Percentiles rank a stretch among this genome's conserved stretches.
phyloP scores from a whole-genome alignment of 1,284 basidiomycete species.

The Quambalaria eucalypti region DNA sequence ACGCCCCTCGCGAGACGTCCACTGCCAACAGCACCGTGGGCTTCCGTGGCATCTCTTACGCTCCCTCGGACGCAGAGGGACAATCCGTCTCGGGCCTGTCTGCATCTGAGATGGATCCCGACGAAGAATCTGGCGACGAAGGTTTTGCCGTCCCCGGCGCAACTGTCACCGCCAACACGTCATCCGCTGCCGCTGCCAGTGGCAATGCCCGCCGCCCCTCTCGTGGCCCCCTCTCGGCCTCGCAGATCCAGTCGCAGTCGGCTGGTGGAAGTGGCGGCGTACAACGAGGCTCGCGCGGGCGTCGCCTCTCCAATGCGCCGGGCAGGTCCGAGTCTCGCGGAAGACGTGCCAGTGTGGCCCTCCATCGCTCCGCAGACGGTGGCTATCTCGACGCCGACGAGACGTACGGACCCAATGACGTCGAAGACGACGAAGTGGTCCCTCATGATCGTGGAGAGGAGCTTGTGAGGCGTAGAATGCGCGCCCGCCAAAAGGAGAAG shows the following conservation, averaged over 20 bases:
- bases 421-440: constrained; percentile 51
- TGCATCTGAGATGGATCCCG: background rate
- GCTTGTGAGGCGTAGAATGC: constrained; percentile 53
- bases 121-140: background rate
- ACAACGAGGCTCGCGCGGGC: no score
- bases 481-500: constrained; percentile 49
- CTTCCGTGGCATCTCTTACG: background rate
- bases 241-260: constrained; percentile 9
- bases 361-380: constrained; percentile 8
- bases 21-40: background rate
- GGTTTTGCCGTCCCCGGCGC: background rate
- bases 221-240: background rate
- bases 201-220: background rate
- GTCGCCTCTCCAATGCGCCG: constrained; percentile 12
- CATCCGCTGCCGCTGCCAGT: background rate
- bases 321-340: background rate
- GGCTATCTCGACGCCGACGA: constrained; percentile 19
- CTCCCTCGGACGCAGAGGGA: background rate
- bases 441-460: constrained; percentile 53
- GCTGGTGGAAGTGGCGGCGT: constrained; percentile 8
- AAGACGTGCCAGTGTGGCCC: background rate
- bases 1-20: background rate
- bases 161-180: background rate
- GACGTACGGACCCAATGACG: constrained; percentile 23
- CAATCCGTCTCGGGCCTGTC: background rate